A percentile compares a stretch with the other conserved stretches of the same genome.
Conservation (phyloP, 176 grass and related monocot species). For the Lolium multiflorum region DNA sequence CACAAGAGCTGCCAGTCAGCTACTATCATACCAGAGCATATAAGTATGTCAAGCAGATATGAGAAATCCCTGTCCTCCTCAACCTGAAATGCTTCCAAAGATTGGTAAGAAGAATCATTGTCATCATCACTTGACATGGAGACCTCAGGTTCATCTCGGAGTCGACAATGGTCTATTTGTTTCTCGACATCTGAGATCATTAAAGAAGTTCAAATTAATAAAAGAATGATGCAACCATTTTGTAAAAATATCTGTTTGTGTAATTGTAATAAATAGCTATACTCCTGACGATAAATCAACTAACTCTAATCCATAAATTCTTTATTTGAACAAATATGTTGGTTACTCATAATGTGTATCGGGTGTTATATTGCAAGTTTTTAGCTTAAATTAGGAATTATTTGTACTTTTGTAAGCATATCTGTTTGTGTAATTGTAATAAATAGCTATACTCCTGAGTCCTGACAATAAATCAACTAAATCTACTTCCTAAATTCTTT, state of each 20-base stretch:
- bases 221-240: constrained; percentile 13
- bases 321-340: neutral
- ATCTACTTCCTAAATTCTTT: neutral
- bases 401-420: neutral
- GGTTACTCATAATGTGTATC: neutral
- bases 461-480: neutral
- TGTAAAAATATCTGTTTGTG: constrained; percentile 1
- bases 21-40: constrained; percentile 55
- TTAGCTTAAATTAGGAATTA: constrained; percentile 13
- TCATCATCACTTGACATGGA: constrained; percentile 50
- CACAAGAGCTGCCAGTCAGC: constrained; percentile 53
- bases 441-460: neutral
- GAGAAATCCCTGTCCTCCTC: constrained; percentile 77
- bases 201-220: constrained; percentile 24
- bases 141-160: constrained; percentile 53
- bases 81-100: constrained; percentile 58
- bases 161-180: constrained; percentile 13
- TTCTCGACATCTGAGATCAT: constrained; percentile 37
- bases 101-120: constrained; percentile 39
- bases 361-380: neutral
- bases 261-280: neutral
- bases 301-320: neutral
- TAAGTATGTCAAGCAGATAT: constrained; percentile 73
- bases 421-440: neutral
- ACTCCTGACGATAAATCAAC: neutral